These are phyloP conservation scores for Gillenia trifoliata DNA, from an alignment of 306 rosid species.

Conservation along the genomic window DNA sequence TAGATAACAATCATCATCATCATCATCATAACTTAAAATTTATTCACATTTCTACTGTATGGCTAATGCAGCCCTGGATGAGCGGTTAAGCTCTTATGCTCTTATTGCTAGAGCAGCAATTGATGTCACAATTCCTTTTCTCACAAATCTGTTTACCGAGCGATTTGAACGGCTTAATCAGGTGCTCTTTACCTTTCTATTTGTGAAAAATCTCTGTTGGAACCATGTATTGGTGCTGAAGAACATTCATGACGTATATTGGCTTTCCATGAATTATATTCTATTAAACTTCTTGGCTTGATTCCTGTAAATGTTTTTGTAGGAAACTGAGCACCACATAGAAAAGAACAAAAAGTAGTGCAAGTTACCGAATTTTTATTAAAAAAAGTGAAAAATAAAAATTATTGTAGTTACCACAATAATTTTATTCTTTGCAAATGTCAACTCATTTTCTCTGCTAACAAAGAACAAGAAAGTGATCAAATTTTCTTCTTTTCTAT, in stretches of 20 bases:
- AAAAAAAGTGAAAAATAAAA: too few relatives aligned
- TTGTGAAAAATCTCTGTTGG: slow-evolving; percentile 8
- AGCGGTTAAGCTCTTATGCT: slow-evolving; percentile 87
- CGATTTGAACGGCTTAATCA: slow-evolving; percentile 63
- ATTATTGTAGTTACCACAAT: too few relatives aligned
- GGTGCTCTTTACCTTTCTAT: slow-evolving; percentile 40
- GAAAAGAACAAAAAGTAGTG: too few relatives aligned
- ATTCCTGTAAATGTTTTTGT: not conserved
- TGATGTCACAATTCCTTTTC: slow-evolving; percentile 76
- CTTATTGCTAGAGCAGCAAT: slow-evolving; percentile 84
- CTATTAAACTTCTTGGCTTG: not conserved
- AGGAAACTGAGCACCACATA: not conserved
- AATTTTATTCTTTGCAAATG: not conserved
- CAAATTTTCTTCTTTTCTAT: not conserved
- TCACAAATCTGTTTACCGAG: slow-evolving; percentile 56
- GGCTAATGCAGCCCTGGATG: slow-evolving; percentile 87
- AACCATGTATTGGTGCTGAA: not conserved
- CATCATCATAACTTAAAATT: not conserved
- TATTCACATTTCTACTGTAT: slow-evolving; percentile 15
- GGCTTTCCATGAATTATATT: not conserved
- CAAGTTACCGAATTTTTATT: not conserved
- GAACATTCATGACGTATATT: not conserved
- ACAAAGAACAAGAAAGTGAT: not conserved
- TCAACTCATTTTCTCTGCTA: not conserved
- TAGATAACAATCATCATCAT: not conserved